These are phyloP conservation scores for Nidularia pulvinata DNA, from an alignment of 768 basidiomycete genomes.

Conservation along the genomic window DNA sequence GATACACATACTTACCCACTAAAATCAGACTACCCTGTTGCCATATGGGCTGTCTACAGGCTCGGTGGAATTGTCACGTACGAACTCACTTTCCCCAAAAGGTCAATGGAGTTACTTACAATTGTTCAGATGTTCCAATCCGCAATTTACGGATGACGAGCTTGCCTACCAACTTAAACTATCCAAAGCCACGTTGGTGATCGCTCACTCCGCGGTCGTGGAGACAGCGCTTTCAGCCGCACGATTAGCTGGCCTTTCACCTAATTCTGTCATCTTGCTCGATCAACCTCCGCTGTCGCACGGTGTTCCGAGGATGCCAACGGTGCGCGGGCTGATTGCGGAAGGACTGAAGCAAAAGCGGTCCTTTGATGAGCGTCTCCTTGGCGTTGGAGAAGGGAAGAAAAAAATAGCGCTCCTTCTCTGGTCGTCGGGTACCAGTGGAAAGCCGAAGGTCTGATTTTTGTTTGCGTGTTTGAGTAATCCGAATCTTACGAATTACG, in stretches of 20 bases:
- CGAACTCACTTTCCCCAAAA: slow-evolving; percentile 6
- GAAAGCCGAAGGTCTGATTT: slow-evolving; percentile 52
- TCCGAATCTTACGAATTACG: too few species aligned
- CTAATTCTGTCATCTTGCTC: slow-evolving; percentile 37
- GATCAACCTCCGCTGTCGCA: slow-evolving; percentile 12
- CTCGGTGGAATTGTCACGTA: slow-evolving; percentile 55
- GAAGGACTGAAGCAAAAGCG: slow-evolving; percentile 14
- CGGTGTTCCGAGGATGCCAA: slow-evolving; percentile 3
- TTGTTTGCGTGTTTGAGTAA: neutral
- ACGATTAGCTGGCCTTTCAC: slow-evolving; percentile 25
- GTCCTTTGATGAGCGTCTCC: slow-evolving; percentile 37
- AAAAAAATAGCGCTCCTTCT: slow-evolving; percentile 59
- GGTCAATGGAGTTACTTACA: slow-evolving; percentile 6
- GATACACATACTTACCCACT: neutral
- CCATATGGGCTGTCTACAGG: slow-evolving; percentile 49
- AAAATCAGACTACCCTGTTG: slow-evolving; percentile 42
- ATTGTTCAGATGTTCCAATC: slow-evolving; percentile 49
- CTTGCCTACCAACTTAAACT: slow-evolving; percentile 47
- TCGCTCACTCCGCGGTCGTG: slow-evolving; percentile 39
- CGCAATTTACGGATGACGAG: slow-evolving; percentile 50
- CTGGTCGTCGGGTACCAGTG: slow-evolving; percentile 74
- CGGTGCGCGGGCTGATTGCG: slow-evolving; percentile 21
- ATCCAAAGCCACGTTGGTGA: slow-evolving; percentile 38
- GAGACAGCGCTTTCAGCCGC: slow-evolving; percentile 34
- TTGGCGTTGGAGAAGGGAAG: slow-evolving; percentile 53